These are phyloP conservation scores for Rhinocladiella similis DNA, from an alignment of 2,329 filamentous ascomycete genomes.

Conservation along the genomic window DNA sequence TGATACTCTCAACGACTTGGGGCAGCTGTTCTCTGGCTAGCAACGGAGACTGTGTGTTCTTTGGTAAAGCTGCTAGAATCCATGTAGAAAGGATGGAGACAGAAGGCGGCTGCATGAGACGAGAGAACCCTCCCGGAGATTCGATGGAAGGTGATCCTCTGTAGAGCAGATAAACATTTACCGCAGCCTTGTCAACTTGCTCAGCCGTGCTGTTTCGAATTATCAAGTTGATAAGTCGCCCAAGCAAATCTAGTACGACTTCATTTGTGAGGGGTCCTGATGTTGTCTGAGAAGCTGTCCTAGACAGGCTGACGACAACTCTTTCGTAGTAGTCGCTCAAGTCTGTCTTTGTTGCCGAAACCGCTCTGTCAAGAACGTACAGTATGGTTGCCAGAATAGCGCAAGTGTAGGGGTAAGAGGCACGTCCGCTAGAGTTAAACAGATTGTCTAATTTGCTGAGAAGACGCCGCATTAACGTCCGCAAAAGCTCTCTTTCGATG, in stretches of 20 bases:
- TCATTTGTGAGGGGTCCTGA: slow-evolving; percentile 51
- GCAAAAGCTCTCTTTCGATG: slow-evolving; percentile 62
- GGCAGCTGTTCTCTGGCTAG: slow-evolving; percentile 19
- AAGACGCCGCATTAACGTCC: slow-evolving; percentile 62
- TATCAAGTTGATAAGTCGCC: slow-evolving; percentile 61
- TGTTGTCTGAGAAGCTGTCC: slow-evolving; percentile 35
- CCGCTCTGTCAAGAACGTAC: slow-evolving; percentile 53
- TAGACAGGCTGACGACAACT: slow-evolving; percentile 48
- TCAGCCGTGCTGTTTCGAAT: slow-evolving; percentile 54
- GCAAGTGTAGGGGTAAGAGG: slow-evolving; percentile 56
- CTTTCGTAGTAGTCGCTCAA: slow-evolving; percentile 51
- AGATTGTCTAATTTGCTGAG: slow-evolving; percentile 63
- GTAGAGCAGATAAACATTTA: slow-evolving; percentile 58
- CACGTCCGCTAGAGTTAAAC: slow-evolving; percentile 48
- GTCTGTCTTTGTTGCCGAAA: slow-evolving; percentile 3
- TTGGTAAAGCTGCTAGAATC: slow-evolving; percentile 30
- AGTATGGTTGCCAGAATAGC: slow-evolving; percentile 62
- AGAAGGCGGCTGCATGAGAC: slow-evolving; percentile 28
- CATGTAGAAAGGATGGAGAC: slow-evolving; percentile 49
- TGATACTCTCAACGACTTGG: slow-evolving; percentile 29
- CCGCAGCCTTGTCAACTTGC: slow-evolving; percentile 53
- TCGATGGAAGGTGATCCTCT: slow-evolving; percentile 26
- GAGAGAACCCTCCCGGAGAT: background rate
- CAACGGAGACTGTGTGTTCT: slow-evolving; percentile 16
- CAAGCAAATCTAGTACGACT: slow-evolving; percentile 58